These are phyloP conservation scores for Pyrenochaeta sp. DNA, from an alignment of 2,329 filamentous ascomycete species.

Conservation along the genomic window DNA sequence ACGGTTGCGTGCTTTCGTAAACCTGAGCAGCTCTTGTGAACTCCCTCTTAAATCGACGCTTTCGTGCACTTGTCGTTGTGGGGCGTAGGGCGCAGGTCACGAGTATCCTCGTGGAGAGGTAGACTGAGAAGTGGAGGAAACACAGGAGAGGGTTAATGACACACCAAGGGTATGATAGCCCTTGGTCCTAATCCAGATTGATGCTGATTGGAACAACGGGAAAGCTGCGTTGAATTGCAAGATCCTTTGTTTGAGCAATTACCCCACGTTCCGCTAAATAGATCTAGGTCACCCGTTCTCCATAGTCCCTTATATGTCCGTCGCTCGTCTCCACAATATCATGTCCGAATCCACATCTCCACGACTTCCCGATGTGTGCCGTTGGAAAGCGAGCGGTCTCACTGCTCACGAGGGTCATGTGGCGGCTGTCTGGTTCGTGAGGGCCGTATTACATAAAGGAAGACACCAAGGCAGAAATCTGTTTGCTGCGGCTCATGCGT, in stretches of 20 bases:
- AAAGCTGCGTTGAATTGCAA: background rate
- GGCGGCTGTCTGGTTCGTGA: slow-evolving; percentile 17
- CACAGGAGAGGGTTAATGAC: background rate
- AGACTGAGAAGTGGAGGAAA: background rate
- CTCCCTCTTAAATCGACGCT: background rate
- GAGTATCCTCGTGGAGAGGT: background rate
- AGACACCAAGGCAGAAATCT: slow-evolving; percentile 2
- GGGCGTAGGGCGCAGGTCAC: background rate
- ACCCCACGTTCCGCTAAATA: slow-evolving; percentile 17
- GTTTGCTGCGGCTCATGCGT: slow-evolving; percentile 7
- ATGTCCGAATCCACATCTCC: slow-evolving; percentile 14
- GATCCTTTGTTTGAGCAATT: slow-evolving; percentile 4
- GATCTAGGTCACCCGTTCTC: slow-evolving; percentile 6
- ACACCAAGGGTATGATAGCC: background rate
- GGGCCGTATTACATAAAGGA: slow-evolving; percentile 35
- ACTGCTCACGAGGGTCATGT: slow-evolving; percentile 36
- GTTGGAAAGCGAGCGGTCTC: slow-evolving; percentile 40
- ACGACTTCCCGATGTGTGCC: slow-evolving; percentile 40
- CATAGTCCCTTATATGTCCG: slow-evolving; percentile 14
- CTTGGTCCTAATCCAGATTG: background rate
- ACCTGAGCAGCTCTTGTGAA: background rate
- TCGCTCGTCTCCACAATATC: slow-evolving; percentile 9
- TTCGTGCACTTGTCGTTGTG: background rate
- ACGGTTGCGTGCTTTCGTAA: background rate
- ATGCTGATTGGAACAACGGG: background rate